A percentile compares a stretch with the other conserved stretches of the same genome.
phyloP scores from a whole-genome alignment of 2,329 filamentous ascomycete genomes.

The Tolypocladium capitatum region DNA sequence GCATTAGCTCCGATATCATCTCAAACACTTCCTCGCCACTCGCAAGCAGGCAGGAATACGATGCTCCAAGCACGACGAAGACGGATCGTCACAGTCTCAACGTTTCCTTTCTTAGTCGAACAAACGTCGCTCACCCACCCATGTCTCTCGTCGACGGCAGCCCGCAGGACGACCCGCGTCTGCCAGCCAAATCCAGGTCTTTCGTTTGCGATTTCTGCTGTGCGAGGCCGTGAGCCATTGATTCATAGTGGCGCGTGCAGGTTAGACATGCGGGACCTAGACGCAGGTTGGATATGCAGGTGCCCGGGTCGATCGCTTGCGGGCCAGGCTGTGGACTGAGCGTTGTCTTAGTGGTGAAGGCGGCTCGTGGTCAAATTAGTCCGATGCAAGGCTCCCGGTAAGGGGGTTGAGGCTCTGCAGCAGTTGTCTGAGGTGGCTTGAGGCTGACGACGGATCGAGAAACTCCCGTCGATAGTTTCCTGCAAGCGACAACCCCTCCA shows the following conservation, averaged over 20 bases:
- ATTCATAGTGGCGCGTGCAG: background rate
- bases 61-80: background rate
- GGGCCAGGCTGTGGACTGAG: no score
- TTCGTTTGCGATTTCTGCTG: background rate
- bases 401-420: background rate
- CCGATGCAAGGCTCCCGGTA: background rate
- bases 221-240: background rate
- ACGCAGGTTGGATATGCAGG: background rate
- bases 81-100: no score
- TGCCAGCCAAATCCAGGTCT: background rate
- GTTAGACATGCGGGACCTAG: background rate
- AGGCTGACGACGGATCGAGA: background rate
- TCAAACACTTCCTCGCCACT: background rate
- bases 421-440: background rate
- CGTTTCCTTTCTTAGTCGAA: no score
- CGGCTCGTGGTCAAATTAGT: background rate
- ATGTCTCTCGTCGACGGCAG: background rate
- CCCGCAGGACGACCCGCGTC: background rate
- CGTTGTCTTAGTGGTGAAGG: background rate
- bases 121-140: background rate
- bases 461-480: background rate
- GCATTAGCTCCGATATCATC: background rate
- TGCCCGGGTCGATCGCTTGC: background rate
- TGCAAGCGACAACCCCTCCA: background rate
- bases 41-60: background rate